These are phyloP conservation scores for Shiraia bambusicola DNA, from an alignment of 2,329 filamentous ascomycete species.

Conservation along the genomic window DNA sequence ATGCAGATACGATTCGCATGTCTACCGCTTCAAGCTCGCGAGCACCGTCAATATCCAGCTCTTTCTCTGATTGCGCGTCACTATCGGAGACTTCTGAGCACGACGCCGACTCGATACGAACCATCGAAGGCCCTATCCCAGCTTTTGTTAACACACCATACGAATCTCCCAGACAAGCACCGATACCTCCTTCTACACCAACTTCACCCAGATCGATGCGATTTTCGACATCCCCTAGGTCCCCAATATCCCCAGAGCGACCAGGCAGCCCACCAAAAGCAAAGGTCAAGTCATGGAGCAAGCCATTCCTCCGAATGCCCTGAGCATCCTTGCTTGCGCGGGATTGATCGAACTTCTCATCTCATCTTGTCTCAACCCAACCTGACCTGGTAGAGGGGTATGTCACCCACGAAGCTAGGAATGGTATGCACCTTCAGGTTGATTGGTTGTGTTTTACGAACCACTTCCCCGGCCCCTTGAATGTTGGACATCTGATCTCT, in stretches of 20 bases:
- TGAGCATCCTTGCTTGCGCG: constrained; percentile 11
- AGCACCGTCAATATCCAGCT: constrained; percentile 34
- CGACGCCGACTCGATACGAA: constrained; percentile 31
- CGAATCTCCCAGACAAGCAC: constrained; percentile 17
- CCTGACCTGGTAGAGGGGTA: background rate
- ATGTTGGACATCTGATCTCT: too few species aligned
- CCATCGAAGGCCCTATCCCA: constrained; percentile 20
- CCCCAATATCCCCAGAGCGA: constrained; percentile 10
- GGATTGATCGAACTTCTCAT: too few species aligned
- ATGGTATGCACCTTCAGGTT: too few species aligned
- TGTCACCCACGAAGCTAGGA: too few species aligned
- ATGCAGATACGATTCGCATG: constrained; percentile 35
- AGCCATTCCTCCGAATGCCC: constrained; percentile 34
- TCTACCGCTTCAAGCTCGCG: constrained; percentile 24
- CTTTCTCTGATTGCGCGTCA: constrained; percentile 33
- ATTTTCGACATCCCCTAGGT: constrained; percentile 9
- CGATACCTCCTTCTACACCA: constrained; percentile 20
- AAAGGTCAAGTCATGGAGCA: constrained; percentile 33
- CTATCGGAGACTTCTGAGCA: constrained; percentile 36
- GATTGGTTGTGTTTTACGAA: too few species aligned
- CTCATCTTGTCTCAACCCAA: too few species aligned
- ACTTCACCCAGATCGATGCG: constrained; percentile 7
- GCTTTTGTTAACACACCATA: constrained; percentile 15
- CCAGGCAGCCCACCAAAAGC: constrained; percentile 19
- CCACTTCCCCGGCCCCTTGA: too few species aligned